A percentile compares a stretch with the other conserved stretches of the same genome.
phyloP scores from a whole-genome alignment of 202 grass and related monocot genomes.

The Bolboschoenoplectus hybrid region DNA sequence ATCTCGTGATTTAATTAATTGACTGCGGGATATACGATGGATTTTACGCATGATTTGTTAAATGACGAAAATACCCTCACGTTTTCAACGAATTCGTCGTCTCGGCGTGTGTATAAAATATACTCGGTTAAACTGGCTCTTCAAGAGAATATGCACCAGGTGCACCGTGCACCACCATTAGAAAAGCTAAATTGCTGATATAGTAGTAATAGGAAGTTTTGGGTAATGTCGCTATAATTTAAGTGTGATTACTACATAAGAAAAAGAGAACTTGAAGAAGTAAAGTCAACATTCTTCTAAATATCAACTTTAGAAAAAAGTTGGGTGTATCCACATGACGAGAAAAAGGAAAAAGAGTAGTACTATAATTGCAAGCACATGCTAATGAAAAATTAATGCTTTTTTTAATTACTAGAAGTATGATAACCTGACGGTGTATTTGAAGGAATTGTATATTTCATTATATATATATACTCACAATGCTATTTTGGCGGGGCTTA shows the following conservation, averaged over 20 bases:
- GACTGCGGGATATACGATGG: constrained; percentile 22
- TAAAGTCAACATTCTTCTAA: constrained; percentile 20
- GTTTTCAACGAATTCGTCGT: constrained; percentile 55
- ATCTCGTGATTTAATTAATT: constrained; percentile 45
- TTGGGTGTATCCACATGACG: constrained; percentile 1
- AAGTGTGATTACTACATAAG: background rate
- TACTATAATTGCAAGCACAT: constrained; percentile 19
- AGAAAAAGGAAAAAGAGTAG: background rate
- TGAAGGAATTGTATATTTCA: background rate
- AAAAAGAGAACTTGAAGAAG: background rate
- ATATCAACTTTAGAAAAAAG: constrained; percentile 16
- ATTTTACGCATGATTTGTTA: background rate
- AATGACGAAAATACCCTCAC: constrained; percentile 37
- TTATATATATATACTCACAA: background rate
- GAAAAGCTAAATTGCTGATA: background rate
- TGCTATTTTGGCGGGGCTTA: background rate
- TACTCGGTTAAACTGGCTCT: no score
- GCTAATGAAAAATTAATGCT: background rate
- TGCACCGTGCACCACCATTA: background rate
- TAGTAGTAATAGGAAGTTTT: background rate
- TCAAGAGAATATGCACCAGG: constrained; percentile 11
- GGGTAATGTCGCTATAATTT: background rate
- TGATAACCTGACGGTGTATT: background rate
- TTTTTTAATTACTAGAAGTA: background rate
- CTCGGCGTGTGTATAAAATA: constrained; percentile 26